A percentile compares a stretch with the other conserved stretches of the same genome.
These are phyloP conservation scores for Diatrype stigma DNA, from an alignment of 2,329 filamentous ascomycete species.

Conservation along the genomic window DNA sequence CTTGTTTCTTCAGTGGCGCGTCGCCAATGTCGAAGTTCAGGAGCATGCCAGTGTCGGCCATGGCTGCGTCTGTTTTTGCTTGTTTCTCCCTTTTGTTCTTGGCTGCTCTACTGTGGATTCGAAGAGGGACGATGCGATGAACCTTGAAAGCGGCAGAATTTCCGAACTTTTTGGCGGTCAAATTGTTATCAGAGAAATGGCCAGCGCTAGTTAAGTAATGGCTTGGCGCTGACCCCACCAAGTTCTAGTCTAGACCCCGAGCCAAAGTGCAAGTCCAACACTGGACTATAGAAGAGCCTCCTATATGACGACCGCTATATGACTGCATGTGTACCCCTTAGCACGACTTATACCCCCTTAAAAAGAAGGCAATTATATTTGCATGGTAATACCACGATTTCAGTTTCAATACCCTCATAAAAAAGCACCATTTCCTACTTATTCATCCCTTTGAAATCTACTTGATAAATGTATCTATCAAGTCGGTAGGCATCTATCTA, in stretches of 20 bases:
- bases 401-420: too few species aligned
- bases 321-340: too few species aligned
- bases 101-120: background rate
- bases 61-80: conserved; percentile 32
- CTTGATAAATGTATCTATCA: too few species aligned
- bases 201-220: background rate
- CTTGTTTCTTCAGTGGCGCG: conserved; percentile 55
- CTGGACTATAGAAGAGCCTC: too few species aligned
- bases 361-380: too few species aligned
- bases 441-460: too few species aligned
- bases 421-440: too few species aligned
- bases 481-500: too few species aligned
- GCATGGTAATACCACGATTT: too few species aligned
- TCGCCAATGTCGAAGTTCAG: conserved; percentile 84
- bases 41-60: conserved; percentile 94
- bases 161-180: conserved; percentile 26
- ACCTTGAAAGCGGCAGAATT: conserved; percentile 21
- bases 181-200: background rate
- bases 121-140: background rate
- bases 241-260: background rate
- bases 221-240: background rate
- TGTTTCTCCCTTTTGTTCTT: background rate
- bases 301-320: too few species aligned
- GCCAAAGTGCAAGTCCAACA: too few species aligned
- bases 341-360: too few species aligned